Conservation (phyloP, 108 stramenopile genomes). For the Thalassiosira profunda region DNA sequence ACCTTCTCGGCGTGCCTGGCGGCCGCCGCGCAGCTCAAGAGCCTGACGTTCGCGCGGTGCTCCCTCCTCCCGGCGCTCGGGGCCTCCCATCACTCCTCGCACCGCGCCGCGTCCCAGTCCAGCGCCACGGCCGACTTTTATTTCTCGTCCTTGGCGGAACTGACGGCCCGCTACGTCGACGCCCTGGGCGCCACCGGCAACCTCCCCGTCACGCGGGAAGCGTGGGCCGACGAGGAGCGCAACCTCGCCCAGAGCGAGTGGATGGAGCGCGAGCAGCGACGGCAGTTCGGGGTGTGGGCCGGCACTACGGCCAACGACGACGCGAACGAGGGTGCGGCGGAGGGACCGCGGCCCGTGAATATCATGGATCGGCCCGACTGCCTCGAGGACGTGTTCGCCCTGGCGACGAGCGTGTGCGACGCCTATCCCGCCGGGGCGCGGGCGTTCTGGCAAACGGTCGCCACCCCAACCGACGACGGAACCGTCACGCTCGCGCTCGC, state of each 20-base stretch:
- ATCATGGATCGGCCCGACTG: conserved; percentile 83
- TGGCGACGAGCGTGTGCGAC: conserved; percentile 65
- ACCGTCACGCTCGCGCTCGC: conserved; percentile 16
- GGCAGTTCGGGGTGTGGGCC: conserved; percentile 63
- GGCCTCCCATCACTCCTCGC: conserved; percentile 10
- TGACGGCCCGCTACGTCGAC: conserved; percentile 68
- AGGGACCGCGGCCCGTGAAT: conserved; percentile 68
- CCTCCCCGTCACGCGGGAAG: conserved; percentile 69
- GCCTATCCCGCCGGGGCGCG: conserved; percentile 58
- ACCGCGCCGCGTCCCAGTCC: conserved; percentile 7
- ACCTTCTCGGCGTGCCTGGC: conserved; percentile 57
- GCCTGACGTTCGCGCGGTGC: conserved; percentile 72
- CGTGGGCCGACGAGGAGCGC: conserved; percentile 72
- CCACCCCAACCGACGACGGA: conserved; percentile 14
- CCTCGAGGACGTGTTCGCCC: conserved; percentile 83
- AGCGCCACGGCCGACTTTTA: conserved; percentile 62
- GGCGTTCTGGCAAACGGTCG: conserved; percentile 63
- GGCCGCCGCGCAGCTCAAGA: conserved; percentile 60
- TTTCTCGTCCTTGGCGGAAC: conserved; percentile 69
- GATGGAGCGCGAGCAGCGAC: conserved; percentile 53
- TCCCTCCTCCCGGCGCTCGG: conserved; percentile 68
- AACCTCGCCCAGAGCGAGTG: conserved; percentile 62
- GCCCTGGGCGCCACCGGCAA: conserved; percentile 51
- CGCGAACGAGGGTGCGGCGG: conserved; percentile 16
- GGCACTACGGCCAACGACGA: too few relatives aligned